Percentiles rank a stretch among this genome's conserved stretches.
Conservation (phyloP, 2,329 filamentous ascomycete genomes). For the Rhynchosporium agropyri region DNA sequence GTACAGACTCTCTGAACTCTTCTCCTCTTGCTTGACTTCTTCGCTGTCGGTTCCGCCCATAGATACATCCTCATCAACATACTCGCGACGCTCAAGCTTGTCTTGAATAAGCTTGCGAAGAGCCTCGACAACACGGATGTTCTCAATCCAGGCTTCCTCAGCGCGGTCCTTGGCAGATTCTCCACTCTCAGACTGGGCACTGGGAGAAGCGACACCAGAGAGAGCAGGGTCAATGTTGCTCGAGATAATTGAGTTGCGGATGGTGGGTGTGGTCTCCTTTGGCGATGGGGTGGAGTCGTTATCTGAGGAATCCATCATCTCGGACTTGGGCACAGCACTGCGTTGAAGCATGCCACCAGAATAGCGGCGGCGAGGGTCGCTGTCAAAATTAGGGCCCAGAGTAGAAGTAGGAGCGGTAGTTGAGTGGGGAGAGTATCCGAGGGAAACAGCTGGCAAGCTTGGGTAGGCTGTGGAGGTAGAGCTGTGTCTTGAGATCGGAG, state of each 20-base stretch:
- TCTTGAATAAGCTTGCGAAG: slow-evolving; percentile 60
- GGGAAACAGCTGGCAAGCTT: slow-evolving; percentile 69
- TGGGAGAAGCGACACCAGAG: slow-evolving; percentile 54
- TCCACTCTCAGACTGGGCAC: slow-evolving; percentile 56
- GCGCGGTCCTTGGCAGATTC: slow-evolving; percentile 58
- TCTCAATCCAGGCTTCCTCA: slow-evolving; percentile 67
- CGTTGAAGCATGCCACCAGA: slow-evolving; percentile 69
- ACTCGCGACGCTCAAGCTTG: slow-evolving; percentile 60
- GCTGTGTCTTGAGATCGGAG: slow-evolving; percentile 63
- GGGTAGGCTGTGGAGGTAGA: slow-evolving; percentile 72
- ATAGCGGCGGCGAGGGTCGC: slow-evolving; percentile 65
- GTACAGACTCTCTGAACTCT: slow-evolving; percentile 31
- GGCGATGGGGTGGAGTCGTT: slow-evolving; percentile 36
- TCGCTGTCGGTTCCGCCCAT: slow-evolving; percentile 29
- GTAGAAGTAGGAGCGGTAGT: slow-evolving; percentile 68
- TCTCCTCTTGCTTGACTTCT: slow-evolving; percentile 20
- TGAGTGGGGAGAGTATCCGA: slow-evolving; percentile 68
- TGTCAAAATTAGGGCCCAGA: slow-evolving; percentile 68
- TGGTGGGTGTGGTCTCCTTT: slow-evolving; percentile 32
- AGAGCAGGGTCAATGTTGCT: slow-evolving; percentile 43
- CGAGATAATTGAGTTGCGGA: slow-evolving; percentile 36
- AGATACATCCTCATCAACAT: slow-evolving; percentile 43
- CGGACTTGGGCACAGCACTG: slow-evolving; percentile 47
- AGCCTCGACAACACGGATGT: slow-evolving; percentile 65
- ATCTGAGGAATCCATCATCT: slow-evolving; percentile 40